phyloP scores from a whole-genome alignment of 352 stramenopile genomes.

The Pythium rhizo-oryzae region DNA sequence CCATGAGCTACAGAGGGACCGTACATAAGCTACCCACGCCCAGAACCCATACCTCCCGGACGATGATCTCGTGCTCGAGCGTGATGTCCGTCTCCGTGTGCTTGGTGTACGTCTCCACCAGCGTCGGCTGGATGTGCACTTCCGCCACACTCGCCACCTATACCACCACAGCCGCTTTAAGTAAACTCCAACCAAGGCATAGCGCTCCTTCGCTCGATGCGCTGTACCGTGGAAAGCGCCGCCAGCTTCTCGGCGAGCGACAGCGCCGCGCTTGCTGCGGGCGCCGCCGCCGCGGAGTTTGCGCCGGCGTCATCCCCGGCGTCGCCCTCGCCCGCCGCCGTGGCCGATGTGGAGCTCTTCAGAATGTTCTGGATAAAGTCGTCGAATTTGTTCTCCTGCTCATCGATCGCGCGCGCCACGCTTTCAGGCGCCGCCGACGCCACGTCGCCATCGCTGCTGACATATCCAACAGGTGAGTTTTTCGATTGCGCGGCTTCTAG shows the following conservation, averaged over 20 bases:
- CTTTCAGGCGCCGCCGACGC: constrained; percentile 39
- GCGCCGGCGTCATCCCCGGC: too few species aligned
- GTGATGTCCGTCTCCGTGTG: constrained; percentile 85
- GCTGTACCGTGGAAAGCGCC: constrained; percentile 63
- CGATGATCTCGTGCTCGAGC: constrained; percentile 74
- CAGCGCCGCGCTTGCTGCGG: constrained; percentile 29
- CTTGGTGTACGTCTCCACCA: constrained; percentile 87
- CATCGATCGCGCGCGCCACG: constrained; percentile 60
- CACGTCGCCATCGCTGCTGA: constrained; percentile 48
- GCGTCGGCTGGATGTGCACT: constrained; percentile 78
- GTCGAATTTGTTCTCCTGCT: constrained; percentile 59
- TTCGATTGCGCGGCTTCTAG: neutral
- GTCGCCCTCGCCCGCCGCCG: constrained; percentile 14
- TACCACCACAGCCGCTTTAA: neutral
- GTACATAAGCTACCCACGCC: neutral
- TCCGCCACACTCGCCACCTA: constrained; percentile 73
- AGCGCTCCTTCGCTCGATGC: neutral
- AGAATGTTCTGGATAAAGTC: constrained; percentile 89
- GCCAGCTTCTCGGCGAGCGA: constrained; percentile 82
- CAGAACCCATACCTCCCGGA: constrained; percentile 40
- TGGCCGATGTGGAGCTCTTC: constrained; percentile 44
- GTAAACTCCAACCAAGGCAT: neutral
- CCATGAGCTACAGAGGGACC: neutral
- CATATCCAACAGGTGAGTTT: neutral
- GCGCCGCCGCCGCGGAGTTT: neutral